These are phyloP conservation scores for Penicillium hordei DNA, from an alignment of 2,329 filamentous ascomycete species.

Conservation along the genomic window DNA sequence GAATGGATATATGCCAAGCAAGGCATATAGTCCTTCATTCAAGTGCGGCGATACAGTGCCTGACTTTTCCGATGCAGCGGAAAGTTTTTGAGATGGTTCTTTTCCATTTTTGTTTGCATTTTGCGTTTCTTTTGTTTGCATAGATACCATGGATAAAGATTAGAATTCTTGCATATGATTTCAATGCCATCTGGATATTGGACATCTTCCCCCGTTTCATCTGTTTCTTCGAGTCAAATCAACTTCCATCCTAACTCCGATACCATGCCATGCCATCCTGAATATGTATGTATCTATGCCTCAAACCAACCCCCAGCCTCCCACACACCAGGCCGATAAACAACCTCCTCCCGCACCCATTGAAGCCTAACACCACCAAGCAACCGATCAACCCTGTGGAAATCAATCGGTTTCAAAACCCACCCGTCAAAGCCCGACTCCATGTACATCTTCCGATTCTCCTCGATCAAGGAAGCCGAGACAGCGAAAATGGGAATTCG, in stretches of 20 bases:
- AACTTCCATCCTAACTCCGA: slow-evolving; percentile 5
- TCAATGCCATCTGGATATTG: not conserved
- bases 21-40: slow-evolving; percentile 70
- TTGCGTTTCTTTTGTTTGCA: slow-evolving; percentile 8
- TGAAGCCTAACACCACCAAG: slow-evolving; percentile 68
- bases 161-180: slow-evolving; percentile 3
- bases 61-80: slow-evolving; percentile 46
- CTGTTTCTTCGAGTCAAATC: not conserved
- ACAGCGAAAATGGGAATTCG: slow-evolving; percentile 82
- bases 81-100: slow-evolving; percentile 40
- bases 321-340: slow-evolving; percentile 74
- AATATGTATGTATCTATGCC: not conserved
- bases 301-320: slow-evolving; percentile 84
- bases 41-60: slow-evolving; percentile 58
- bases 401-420: slow-evolving; percentile 86
- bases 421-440: slow-evolving; percentile 84
- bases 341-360: slow-evolving; percentile 57
- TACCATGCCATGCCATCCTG: not conserved
- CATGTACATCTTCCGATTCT: slow-evolving; percentile 66
- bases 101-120: slow-evolving; percentile 7
- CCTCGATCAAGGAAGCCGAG: slow-evolving; percentile 76
- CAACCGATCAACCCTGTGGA: slow-evolving; percentile 68
- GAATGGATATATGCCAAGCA: slow-evolving; percentile 71
- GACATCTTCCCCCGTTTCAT: not conserved
- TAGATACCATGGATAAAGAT: slow-evolving; percentile 11